Conservation (phyloP, 306 rosid species). For the Gillenia trifoliata region DNA sequence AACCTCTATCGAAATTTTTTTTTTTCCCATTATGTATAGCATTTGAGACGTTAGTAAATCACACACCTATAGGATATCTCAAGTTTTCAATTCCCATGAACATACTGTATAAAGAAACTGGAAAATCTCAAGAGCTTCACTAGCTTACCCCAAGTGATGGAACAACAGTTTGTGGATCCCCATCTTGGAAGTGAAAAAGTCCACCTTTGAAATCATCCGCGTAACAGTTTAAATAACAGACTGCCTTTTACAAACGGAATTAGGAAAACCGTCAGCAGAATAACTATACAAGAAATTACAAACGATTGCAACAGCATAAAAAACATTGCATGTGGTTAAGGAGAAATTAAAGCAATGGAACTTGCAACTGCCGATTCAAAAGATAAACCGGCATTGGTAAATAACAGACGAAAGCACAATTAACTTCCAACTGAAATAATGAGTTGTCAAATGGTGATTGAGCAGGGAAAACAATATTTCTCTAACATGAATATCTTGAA, state of each 20-base stretch:
- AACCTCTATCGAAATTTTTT: background rate
- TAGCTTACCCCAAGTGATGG: constrained; percentile 76
- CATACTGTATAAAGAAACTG: constrained; percentile 5
- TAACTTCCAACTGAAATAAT: background rate
- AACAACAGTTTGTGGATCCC: constrained; percentile 54
- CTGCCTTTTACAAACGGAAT: constrained; percentile 59
- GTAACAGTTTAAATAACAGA: constrained; percentile 72
- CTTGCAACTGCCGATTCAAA: background rate
- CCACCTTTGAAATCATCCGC: constrained; percentile 78
- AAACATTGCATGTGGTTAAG: background rate
- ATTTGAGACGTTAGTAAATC: background rate
- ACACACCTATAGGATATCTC: background rate
- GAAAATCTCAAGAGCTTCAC: background rate
- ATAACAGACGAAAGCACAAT: background rate
- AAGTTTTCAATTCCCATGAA: background rate
- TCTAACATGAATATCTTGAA: constrained; percentile 2
- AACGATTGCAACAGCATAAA: background rate
- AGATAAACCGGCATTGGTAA: background rate
- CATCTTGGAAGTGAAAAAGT: constrained; percentile 77
- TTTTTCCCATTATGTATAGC: background rate
- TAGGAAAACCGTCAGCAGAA: constrained; percentile 26
- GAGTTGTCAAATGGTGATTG: too few relatives aligned
- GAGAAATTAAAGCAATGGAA: background rate
- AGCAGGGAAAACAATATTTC: too few relatives aligned
- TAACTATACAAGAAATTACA: background rate